These are phyloP conservation scores for Chlorella vulgaris DNA, from an alignment of 139 green algal species.

Conservation along the genomic window DNA sequence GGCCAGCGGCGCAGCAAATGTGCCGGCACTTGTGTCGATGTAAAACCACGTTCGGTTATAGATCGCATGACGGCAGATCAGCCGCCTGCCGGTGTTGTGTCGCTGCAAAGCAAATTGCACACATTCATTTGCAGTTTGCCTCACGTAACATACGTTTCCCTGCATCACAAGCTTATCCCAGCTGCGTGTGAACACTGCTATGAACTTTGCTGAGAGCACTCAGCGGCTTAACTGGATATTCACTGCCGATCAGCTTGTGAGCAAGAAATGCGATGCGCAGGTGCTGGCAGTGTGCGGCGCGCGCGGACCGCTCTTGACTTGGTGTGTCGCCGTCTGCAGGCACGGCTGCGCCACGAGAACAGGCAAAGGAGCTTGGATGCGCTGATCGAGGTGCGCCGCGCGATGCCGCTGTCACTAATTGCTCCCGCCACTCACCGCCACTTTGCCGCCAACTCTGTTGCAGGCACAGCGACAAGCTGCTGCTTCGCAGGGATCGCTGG, in stretches of 20 bases:
- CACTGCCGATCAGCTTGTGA: constrained; percentile 45
- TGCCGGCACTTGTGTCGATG: no score
- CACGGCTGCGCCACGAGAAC: constrained; percentile 21
- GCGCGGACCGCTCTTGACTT: no score
- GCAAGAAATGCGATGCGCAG: neutral
- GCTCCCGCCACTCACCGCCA: neutral
- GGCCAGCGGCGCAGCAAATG: no score
- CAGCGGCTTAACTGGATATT: constrained; percentile 53
- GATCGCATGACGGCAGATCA: no score
- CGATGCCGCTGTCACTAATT: neutral
- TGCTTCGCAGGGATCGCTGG: neutral
- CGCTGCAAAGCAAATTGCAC: no score
- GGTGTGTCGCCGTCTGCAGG: constrained; percentile 14
- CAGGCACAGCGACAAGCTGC: neutral
- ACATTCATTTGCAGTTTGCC: no score
- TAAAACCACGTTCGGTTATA: no score
- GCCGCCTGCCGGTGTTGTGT: no score
- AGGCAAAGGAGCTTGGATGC: constrained; percentile 20
- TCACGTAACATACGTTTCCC: no score
- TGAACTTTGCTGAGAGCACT: constrained; percentile 54
- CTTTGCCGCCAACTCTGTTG: neutral
- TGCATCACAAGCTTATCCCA: no score
- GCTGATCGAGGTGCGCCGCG: neutral
- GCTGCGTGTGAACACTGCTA: constrained; percentile 1
- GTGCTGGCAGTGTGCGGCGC: neutral